Base-by-base conservation (phyloP, 306 rosid species). In the Parietaria judaica region DNA sequence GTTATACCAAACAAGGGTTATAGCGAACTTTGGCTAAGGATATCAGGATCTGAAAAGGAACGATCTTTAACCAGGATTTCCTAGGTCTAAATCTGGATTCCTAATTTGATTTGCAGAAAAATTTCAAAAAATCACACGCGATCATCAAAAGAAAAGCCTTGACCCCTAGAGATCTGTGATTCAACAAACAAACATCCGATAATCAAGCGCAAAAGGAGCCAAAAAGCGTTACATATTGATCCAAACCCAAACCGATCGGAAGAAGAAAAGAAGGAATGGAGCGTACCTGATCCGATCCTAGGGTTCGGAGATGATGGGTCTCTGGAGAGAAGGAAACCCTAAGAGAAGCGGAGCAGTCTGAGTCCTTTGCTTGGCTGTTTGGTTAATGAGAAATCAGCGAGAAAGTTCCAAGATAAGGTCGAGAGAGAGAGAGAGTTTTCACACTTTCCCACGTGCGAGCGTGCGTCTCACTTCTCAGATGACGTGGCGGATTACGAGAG, bases 261-360 rank as follows among this genome's bases (percentile, higher is more conserved):
- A 12, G n/a, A 51, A 37, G 45, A 36, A 36, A 56, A 48, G 11
- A 38, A 43, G 34, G 41, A 48, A 48, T 8, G 16, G 36, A 55
- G 44, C 36, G 37, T 68, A 82, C 94, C 94, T 76, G 83, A 80
- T 80, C 82, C 69, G 72, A 79, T 65, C 36, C 78, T 76, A 76
- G 86, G 82, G 84, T 80, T 71, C 69, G 69, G 61, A 36, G 56
- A 52, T 11, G 52, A 38, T 11, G 52, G 14, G 45, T 49, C 13
- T 47, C 14, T 36, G 14, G 12, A 58, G 47, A 65, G 51, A 6
- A 45, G 35, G 73, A 78, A 81, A 70, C 79, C 86, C 51, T 17
- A 71, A 14, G 68, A 47, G 67, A 64, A 71, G 50, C 74, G 78
- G 89, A 82, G 65, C 9, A 66, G 76, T 66, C 70, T 51, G 80